A percentile compares a stretch with the other conserved stretches of the same genome.
Conservation (phyloP, 306 rosid species). For the Chamaecrista fasciculata region DNA sequence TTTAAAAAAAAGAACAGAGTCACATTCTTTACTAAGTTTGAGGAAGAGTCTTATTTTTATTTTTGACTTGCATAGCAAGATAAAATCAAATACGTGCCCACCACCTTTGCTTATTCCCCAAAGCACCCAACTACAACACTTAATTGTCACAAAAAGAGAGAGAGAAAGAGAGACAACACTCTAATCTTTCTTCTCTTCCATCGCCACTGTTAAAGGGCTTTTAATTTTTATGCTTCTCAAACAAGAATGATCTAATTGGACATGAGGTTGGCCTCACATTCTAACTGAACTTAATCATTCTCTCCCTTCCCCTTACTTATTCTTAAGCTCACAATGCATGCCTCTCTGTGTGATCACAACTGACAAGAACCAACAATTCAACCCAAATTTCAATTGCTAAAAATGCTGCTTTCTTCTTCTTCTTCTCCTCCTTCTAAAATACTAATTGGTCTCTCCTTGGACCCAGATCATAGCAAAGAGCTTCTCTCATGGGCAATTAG, state of each 20-base stretch:
- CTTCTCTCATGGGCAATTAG: slow-evolving; percentile 71
- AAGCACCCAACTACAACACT: slow-evolving; percentile 90
- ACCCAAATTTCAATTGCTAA: slow-evolving; percentile 7
- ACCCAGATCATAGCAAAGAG: slow-evolving; percentile 63
- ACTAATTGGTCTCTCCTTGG: slow-evolving; percentile 75
- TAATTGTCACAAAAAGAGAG: slow-evolving; percentile 42
- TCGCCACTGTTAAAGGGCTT: slow-evolving; percentile 40
- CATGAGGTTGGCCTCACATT: slow-evolving; percentile 58
- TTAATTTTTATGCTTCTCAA: slow-evolving; percentile 64
- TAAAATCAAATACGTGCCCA: slow-evolving; percentile 64
- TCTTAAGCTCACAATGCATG: slow-evolving; percentile 37
- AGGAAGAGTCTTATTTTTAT: slow-evolving; percentile 23
- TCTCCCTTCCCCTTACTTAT: slow-evolving; percentile 38
- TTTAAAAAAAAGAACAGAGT: background rate
- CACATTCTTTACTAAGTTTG: slow-evolving; percentile 34
- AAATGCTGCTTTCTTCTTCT: slow-evolving; percentile 39
- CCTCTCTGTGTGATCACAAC: slow-evolving; percentile 14
- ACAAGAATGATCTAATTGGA: slow-evolving; percentile 64
- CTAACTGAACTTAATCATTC: slow-evolving; percentile 77
- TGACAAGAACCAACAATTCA: slow-evolving; percentile 34
- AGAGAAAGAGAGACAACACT: slow-evolving; percentile 31
- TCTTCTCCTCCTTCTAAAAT: slow-evolving; percentile 52
- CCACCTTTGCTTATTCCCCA: slow-evolving; percentile 95
- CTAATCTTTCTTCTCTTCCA: background rate
- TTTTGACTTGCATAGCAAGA: slow-evolving; percentile 77